Conservation (phyloP, 164 flowering plant species). For the Magnolia changhungtana region DNA sequence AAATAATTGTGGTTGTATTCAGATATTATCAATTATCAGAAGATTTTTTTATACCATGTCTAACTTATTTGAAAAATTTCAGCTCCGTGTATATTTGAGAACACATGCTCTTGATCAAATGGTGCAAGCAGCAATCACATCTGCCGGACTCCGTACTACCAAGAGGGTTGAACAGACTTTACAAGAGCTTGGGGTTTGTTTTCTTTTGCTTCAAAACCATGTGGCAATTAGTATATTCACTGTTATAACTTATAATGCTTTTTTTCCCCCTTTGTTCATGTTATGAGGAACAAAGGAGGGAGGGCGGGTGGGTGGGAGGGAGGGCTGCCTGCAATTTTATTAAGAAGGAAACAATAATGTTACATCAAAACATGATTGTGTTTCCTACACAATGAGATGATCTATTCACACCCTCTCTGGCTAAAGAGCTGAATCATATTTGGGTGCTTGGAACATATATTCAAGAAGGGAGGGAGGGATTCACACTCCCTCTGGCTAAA, state of each 20-base stretch:
- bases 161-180: conserved; percentile 91
- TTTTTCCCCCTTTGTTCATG: too few relatives aligned
- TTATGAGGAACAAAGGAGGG: too few relatives aligned
- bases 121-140: conserved; percentile 87
- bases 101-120: conserved; percentile 86
- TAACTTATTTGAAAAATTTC: conserved; percentile 24
- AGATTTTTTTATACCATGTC: not conserved
- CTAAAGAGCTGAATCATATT: not conserved
- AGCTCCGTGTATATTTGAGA: conserved; percentile 84
- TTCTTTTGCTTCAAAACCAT: not conserved
- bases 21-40: not conserved
- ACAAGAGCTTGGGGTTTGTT: conserved; percentile 86
- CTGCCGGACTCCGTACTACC: conserved; percentile 85
- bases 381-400: not conserved
- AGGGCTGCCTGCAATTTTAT: not conserved
- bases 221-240: not conserved
- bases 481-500: too few relatives aligned
- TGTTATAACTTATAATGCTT: not conserved
- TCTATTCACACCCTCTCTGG: not conserved
- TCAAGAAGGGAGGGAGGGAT: too few relatives aligned
- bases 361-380: too few relatives aligned
- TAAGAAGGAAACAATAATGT: not conserved
- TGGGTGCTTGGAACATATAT: not conserved
- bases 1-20: not conserved
- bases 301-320: too few relatives aligned